Conservation (phyloP, 73 alveolate genomes). For the Tetrahymena malaccensis region DNA sequence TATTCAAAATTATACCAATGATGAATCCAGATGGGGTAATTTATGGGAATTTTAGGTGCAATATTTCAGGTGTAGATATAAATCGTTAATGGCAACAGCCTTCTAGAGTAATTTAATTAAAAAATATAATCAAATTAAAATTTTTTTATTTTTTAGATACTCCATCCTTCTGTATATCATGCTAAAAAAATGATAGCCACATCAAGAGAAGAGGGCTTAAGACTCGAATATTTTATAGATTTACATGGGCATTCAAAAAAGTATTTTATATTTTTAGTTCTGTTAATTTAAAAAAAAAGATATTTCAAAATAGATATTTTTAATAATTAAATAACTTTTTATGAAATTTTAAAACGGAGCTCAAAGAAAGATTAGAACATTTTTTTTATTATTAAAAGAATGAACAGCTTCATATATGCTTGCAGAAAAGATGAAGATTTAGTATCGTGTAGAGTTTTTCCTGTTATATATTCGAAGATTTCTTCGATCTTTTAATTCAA, state of each 20-base stretch:
- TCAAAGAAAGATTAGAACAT: background rate
- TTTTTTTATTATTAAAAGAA: background rate
- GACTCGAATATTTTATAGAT: constrained; percentile 15
- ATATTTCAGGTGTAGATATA: constrained; percentile 10
- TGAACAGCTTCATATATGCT: background rate
- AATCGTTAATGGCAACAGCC: constrained; percentile 6
- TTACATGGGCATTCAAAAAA: constrained; percentile 34
- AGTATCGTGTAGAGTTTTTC: background rate
- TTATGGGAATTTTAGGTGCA: constrained; percentile 25
- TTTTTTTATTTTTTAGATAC: background rate
- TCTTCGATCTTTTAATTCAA: background rate
- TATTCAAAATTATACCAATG: constrained; percentile 14
- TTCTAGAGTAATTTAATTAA: background rate
- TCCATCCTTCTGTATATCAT: background rate
- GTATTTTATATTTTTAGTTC: background rate
- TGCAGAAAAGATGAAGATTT: background rate
- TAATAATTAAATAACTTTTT: too few species aligned
- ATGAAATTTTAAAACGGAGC: too few species aligned
- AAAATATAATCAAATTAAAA: background rate
- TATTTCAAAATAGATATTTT: too few species aligned
- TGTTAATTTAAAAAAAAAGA: too few species aligned
- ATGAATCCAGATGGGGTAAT: constrained; percentile 38
- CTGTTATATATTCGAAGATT: background rate
- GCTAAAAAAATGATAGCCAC: background rate
- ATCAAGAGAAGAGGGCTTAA: background rate